These are phyloP conservation scores for Cladophialophora immunda DNA, from an alignment of 2,329 filamentous ascomycete genomes.

Conservation along the genomic window DNA sequence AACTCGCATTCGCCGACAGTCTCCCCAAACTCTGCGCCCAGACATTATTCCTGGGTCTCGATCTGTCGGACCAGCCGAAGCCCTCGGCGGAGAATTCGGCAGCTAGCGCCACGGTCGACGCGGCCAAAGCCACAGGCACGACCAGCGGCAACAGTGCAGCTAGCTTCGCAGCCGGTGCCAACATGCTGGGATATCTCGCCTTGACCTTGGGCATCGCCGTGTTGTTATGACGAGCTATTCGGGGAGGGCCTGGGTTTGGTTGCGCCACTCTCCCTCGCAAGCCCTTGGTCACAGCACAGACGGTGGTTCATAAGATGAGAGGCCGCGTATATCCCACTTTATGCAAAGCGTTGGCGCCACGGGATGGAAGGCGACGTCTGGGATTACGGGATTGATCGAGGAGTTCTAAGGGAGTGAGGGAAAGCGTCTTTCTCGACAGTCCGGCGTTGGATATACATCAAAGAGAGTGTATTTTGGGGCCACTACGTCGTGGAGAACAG, in stretches of 20 bases:
- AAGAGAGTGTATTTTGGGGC: neutral
- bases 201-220: neutral
- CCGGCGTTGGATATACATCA: neutral
- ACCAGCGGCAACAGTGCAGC: slow-evolving; percentile 4
- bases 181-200: slow-evolving; percentile 2
- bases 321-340: too few species aligned
- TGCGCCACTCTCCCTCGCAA: too few species aligned
- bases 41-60: slow-evolving; percentile 27
- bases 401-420: neutral
- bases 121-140: neutral
- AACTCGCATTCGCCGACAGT: slow-evolving; percentile 19
- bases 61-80: slow-evolving; percentile 15
- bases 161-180: neutral
- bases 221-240: neutral
- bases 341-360: too few species aligned
- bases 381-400: neutral
- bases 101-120: slow-evolving; percentile 8
- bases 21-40: slow-evolving; percentile 29
- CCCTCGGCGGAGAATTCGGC: slow-evolving; percentile 10
- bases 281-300: too few species aligned
- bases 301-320: too few species aligned
- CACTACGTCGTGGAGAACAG: neutral
- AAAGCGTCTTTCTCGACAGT: neutral
- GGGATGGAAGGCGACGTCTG: too few species aligned
- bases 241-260: neutral